Base-by-base conservation (phyloP, 2,329 filamentous ascomycete genomes). In the Delphinella strobiligena region DNA sequence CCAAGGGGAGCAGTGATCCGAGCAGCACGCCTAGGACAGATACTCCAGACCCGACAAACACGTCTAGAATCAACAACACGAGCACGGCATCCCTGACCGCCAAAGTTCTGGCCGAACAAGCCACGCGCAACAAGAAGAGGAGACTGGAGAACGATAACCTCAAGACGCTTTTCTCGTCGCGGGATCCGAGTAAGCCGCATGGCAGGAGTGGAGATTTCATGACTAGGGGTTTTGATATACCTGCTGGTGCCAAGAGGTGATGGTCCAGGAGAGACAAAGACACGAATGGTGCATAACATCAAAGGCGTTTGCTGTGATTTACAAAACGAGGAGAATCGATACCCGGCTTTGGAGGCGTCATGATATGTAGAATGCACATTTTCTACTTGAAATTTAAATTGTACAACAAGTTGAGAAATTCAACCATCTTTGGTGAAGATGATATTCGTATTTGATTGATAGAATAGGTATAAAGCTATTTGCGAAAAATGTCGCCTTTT, bases 91-190 rank as follows among this genome's bases (percentile, higher is more conserved):
- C 78, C 3, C 63, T 98, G 32, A 93, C 89, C 0, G 83, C 82
- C 1, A 87, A 80, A 50, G 88, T 98, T 0, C 59, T 96, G 18
- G 80, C 82, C 17, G 89, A 96, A 53, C 85, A 95, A 57, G 82
- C 89, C 37, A 78, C 82, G 52, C n/a, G n/a, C n/a, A 71, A 74
- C 41, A 87, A 86, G 48, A 94, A 89, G 63, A 68, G 80, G 49
- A 93, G 83, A 54, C 52, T 86, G 49, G 77, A 71, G 3, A 69
- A 66, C 45, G 60, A 66, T 11, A 69, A 66, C 37, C 55, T 70
- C n/a, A 62, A 61, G 43, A 67, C 62, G 39, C 45, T 71, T 34
- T 71, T 69, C 48, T 62, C 59, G 2, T 58, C 56, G 9, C 55
- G 55, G 15, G 58, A 61, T 32, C 49, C 54, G 37, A 53, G 45